Evolutionary conservation across 2,329 filamentous ascomycete species (phyloP), one percentile per base, ranked within the genome.

Genomic region (Pseudogymnoascus sp.): DNA sequence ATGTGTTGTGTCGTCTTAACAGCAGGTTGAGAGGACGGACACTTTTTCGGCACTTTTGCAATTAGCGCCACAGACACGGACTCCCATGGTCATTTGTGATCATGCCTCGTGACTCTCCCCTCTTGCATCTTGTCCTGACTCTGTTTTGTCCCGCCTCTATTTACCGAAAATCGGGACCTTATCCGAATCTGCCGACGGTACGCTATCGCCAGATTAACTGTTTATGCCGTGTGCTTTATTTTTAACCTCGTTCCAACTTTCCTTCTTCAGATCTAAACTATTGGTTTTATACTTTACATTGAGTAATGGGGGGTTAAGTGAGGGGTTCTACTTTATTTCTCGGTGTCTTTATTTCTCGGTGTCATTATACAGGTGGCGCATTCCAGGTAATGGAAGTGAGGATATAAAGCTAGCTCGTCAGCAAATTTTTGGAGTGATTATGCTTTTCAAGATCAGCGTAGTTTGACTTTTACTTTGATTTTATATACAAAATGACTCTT

Each of bases 1-100:
- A 21, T 21, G 21, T 21, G 21, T 21, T 21, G 21, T 21, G 21
- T 21, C 21, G 21, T 21, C 21, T 21, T 21, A 21, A 21, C 21
- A 21, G 2, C 21, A 21, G 21, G 21, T 4, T 21, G 21, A 21
- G 21, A 64, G 40, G 48, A 61, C 61, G 61, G 64, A 55, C 61
- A 39, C 18, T 63, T 63, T 37, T 65, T 65, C n/a, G 59, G 35
- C 35, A 13, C 35, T 10, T 36, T 36, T 36, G 3, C 2, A 36
- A 13, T 36, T 39, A 39, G 36, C n/a, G n/a, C 36, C n/a, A 40
- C 3, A 40, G 8, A 40, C 6, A 21, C 37, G 15, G 37, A 21
- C 15, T 21, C n/a, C 9, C 37, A 40, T 40, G 15, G 5, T 40
- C 37, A 40, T 21, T 21, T 21, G 21, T 8, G 10, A 40, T 8